Evolutionary conservation across 768 basidiomycete genomes (phyloP).

Genomic region (Tricholoma bakamatsutake): DNA sequence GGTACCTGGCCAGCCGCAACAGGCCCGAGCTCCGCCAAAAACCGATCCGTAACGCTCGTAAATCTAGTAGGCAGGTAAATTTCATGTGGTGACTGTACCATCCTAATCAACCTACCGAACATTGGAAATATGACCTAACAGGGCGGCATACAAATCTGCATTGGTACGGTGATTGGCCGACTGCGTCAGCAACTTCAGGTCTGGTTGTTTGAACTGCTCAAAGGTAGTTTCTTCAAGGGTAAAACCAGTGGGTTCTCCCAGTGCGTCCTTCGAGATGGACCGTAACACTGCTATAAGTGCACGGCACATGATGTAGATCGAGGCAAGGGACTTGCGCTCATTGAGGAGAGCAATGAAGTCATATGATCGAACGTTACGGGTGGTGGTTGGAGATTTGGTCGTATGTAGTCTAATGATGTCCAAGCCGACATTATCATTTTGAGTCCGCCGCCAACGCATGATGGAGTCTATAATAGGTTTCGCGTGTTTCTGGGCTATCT

Average conservation of each 20-base stretch:
- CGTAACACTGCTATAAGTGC: constrained; percentile 75
- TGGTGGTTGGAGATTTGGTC: constrained; percentile 28
- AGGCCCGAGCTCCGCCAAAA: constrained; percentile 72
- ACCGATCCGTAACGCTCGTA: constrained; percentile 88
- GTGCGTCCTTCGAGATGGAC: constrained; percentile 64
- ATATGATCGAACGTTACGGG: constrained; percentile 31
- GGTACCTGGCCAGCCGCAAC: constrained; percentile 69
- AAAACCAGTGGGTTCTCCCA: constrained; percentile 74
- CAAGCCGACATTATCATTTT: constrained; percentile 52
- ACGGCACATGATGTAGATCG: constrained; percentile 87
- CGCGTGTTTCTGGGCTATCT: constrained; percentile 79
- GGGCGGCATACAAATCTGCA: constrained; percentile 73
- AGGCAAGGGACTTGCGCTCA: constrained; percentile 75
- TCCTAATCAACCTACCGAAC: constrained; percentile 50
- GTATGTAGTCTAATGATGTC: constrained; percentile 50
- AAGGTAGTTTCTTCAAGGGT: constrained; percentile 86
- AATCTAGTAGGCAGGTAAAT: constrained; percentile 45
- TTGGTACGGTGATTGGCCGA: constrained; percentile 77
- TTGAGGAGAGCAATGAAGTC: constrained; percentile 49
- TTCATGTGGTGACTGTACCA: neutral
- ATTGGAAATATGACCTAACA: constrained; percentile 81
- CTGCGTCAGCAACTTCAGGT: constrained; percentile 56
- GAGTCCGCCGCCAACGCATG: constrained; percentile 79
- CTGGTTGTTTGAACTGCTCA: constrained; percentile 72
- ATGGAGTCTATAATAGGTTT: constrained; percentile 84